Conservation (phyloP, 352 stramenopile genomes). For the Blastocystis sp. region DNA sequence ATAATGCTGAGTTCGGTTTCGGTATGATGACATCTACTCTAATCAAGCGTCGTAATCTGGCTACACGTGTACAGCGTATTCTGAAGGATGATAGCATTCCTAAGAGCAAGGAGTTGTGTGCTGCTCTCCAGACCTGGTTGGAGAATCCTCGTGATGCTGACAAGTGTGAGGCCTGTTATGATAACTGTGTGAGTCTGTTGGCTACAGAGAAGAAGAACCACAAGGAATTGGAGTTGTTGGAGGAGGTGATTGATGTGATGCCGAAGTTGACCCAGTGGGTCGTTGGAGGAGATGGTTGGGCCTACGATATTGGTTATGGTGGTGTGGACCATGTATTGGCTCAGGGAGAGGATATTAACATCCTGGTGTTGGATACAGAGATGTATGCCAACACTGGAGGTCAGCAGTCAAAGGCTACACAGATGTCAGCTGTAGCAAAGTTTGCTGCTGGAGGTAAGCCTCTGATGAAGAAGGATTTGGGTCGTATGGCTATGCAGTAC, state of each 20-base stretch:
- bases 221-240: conserved; percentile 67
- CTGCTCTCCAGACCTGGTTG: conserved; percentile 70
- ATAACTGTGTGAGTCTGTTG: conserved; percentile 64
- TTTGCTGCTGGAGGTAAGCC: too few species aligned
- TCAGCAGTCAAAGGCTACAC: conserved; percentile 58
- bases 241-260: conserved; percentile 70
- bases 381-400: conserved; percentile 68
- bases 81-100: conserved; percentile 59
- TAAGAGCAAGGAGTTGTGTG: conserved; percentile 66
- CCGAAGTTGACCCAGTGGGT: conserved; percentile 72
- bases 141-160: conserved; percentile 70
- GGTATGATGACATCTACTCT: conserved; percentile 66
- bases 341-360: conserved; percentile 71
- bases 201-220: conserved; percentile 61
- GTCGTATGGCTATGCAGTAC: too few species aligned
- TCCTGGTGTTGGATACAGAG: conserved; percentile 72
- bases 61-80: conserved; percentile 67
- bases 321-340: conserved; percentile 71
- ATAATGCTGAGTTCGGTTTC: conserved; percentile 69
- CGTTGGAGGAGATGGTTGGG: conserved; percentile 71
- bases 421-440: too few species aligned
- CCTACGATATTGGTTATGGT: conserved; percentile 72
- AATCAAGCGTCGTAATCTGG: conserved; percentile 67
- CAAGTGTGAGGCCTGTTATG: conserved; percentile 68
- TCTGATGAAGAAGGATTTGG: too few species aligned